Conservation (phyloP, 2,329 filamentous ascomycete genomes). For the Biscogniauxia marginata region DNA sequence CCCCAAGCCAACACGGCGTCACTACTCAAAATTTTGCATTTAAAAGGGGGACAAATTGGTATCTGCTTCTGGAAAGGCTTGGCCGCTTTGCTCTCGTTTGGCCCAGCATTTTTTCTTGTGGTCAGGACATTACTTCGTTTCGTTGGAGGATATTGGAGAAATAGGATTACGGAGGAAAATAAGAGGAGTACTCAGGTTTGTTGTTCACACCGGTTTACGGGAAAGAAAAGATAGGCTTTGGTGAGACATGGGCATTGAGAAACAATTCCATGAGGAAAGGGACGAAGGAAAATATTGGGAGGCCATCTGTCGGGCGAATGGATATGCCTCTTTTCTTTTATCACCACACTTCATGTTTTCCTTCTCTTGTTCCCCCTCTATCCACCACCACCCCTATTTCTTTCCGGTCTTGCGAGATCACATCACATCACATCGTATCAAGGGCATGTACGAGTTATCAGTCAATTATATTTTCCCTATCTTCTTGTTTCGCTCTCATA, state of each 20-base stretch:
- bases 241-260: slow-evolving; percentile 11
- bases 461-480: not conserved
- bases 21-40: slow-evolving; percentile 22
- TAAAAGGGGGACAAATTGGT: slow-evolving; percentile 10
- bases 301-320: not conserved
- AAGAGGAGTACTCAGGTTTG: slow-evolving; percentile 19
- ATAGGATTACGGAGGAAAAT: slow-evolving; percentile 17
- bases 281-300: slow-evolving; percentile 1
- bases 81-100: slow-evolving; percentile 19
- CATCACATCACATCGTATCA: not conserved
- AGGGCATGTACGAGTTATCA: not conserved
- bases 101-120: slow-evolving; percentile 14
- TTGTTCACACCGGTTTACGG: slow-evolving; percentile 7
- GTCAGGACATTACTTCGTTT: slow-evolving; percentile 9
- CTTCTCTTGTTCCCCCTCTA: slow-evolving; percentile 1
- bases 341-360: slow-evolving; percentile 2
- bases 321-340: not conserved
- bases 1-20: slow-evolving; percentile 8
- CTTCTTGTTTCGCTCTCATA: slow-evolving; percentile 5
- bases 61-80: slow-evolving; percentile 9
- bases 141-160: slow-evolving; percentile 10
- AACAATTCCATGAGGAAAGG: slow-evolving; percentile 6
- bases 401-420: not conserved
- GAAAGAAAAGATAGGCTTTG: slow-evolving; percentile 3
- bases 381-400: not conserved